Base-by-base conservation (phyloP, 805 yeast species). In the Ogataea dorogensis region DNA sequence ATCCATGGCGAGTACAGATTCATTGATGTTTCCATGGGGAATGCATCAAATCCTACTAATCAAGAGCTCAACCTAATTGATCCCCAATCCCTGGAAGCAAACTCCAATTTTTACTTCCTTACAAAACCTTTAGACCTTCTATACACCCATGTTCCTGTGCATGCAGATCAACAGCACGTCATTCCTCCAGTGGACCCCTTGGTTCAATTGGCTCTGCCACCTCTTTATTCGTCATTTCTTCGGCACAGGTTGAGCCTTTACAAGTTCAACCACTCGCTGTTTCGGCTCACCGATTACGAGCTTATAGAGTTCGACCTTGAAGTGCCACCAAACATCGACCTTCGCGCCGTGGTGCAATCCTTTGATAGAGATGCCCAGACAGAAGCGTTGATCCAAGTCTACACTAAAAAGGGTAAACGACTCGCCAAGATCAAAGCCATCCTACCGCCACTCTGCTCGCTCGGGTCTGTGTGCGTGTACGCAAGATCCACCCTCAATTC, bases 71-170 rank as follows among this genome's bases (percentile, higher is more conserved):
- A 62, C 36, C 57, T 63, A 42, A 61, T 56, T 41, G 62, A 56
- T 17, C 44, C 25, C 47, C 50, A 15, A 46, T 23, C 44, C 3
- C 15, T 38, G 1, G 49, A 46, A 11, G 46, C 47, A 15, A 48
- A 52, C 24, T 25, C 42, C 13, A 42, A 52, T 17, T 81, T 78
- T 53, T 93, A 86, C 59, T 91, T 89, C 61, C 60, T 93, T 42
- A 67, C 84, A 2, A 77, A 80, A 47, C 98, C 98, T 1, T 61
- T 79, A 36, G 75, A 79, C 38, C 55, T 87, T 26, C 75, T 93
- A 11, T 82, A 81, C 44, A 84, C 97, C 0, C 98, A 93, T 59
- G 78, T 87, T 30, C 98, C 98, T 10, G 70, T 78, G 12, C 78
- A 78, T 40, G 77, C 77, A 27, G 81, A 77, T 42, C 81, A 85